Conservation (phyloP, 2,329 filamentous ascomycete species). For the Penicillium paneum region DNA sequence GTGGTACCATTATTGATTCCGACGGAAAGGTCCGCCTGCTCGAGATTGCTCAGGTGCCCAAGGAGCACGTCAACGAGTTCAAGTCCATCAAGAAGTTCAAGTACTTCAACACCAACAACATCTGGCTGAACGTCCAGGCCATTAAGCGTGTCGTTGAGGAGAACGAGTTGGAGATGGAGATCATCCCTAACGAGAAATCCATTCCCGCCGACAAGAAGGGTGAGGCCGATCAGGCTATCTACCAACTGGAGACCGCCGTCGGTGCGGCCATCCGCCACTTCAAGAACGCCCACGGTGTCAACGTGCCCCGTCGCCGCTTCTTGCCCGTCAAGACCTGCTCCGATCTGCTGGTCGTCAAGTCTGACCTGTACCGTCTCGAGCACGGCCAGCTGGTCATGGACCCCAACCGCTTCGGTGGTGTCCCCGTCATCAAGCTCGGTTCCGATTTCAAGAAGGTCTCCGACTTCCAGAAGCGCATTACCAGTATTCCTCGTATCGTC, state of each 20-base stretch:
- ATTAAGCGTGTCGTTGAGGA: conserved; percentile 99
- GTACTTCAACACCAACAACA: conserved; percentile 99
- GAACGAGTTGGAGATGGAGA: conserved; percentile 98
- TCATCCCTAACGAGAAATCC: conserved; percentile 98
- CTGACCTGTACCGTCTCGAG: conserved; percentile 96
- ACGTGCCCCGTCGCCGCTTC: conserved; percentile 95
- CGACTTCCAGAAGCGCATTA: conserved; percentile 56
- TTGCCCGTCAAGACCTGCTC: conserved; percentile 99
- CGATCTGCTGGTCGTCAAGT: conserved; percentile 99
- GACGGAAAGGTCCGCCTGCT: conserved; percentile 94
- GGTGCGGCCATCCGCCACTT: conserved; percentile 99
- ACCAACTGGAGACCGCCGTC: conserved; percentile 97
- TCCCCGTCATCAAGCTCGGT: conserved; percentile 97
- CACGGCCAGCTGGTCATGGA: conserved; percentile 98
- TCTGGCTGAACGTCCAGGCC: conserved; percentile 97
- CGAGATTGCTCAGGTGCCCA: conserved; percentile 98
- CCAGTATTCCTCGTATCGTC: conserved; percentile 51
- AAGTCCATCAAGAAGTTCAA: conserved; percentile 99
- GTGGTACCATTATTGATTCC: conserved; percentile 99
- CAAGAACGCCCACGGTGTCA: conserved; percentile 97
- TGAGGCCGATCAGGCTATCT: conserved; percentile 93
- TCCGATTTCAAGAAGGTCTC: conserved; percentile 99
- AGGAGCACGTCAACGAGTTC: conserved; percentile 99
- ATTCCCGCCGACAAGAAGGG: conserved; percentile 99
- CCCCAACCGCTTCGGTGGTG: conserved; percentile 91